Conservation (phyloP, 495 filamentous ascomycete species). For the Elaphomyces granulatus region DNA sequence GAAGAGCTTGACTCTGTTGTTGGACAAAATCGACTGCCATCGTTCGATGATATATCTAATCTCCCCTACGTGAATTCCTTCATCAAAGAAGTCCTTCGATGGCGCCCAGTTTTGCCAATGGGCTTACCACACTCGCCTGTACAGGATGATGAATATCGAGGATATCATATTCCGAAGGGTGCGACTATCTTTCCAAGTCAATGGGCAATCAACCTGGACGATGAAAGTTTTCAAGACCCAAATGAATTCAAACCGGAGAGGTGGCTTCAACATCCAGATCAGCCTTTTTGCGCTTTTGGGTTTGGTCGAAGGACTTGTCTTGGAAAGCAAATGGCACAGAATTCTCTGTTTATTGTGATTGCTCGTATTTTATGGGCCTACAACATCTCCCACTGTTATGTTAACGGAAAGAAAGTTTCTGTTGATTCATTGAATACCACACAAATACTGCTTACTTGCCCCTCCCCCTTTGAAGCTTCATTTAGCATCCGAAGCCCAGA, state of each 20-base stretch:
- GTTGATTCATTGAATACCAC: slow-evolving; percentile 1
- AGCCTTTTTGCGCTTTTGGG: slow-evolving; percentile 39
- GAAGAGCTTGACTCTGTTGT: slow-evolving; percentile 25
- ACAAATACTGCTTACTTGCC: slow-evolving; percentile 1
- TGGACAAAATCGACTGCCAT: slow-evolving; percentile 11
- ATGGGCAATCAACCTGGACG: slow-evolving; percentile 31
- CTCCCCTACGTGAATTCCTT: slow-evolving; percentile 21
- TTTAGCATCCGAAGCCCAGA: no score
- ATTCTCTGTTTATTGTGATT: slow-evolving; percentile 10
- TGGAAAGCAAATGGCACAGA: slow-evolving; percentile 10
- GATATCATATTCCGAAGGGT: slow-evolving; percentile 33
- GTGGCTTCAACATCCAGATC: slow-evolving; percentile 28
- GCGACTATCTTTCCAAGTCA: slow-evolving; percentile 28
- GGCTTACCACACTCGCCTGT: slow-evolving; percentile 38
- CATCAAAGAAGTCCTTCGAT: slow-evolving; percentile 24
- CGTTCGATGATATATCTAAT: slow-evolving; percentile 6
- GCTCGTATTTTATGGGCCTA: no score
- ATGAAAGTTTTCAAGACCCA: slow-evolving; percentile 23
- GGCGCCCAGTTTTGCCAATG: slow-evolving; percentile 21
- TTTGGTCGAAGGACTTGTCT: slow-evolving; percentile 28
- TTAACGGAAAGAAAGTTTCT: no score
- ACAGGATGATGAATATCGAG: slow-evolving; percentile 36
- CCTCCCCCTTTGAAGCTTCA: no score
- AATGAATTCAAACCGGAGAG: slow-evolving; percentile 28
- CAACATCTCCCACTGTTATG: no score